These are phyloP conservation scores for Fistulifera pelliculosa DNA, from an alignment of 108 stramenopile genomes.

Conservation along the genomic window DNA sequence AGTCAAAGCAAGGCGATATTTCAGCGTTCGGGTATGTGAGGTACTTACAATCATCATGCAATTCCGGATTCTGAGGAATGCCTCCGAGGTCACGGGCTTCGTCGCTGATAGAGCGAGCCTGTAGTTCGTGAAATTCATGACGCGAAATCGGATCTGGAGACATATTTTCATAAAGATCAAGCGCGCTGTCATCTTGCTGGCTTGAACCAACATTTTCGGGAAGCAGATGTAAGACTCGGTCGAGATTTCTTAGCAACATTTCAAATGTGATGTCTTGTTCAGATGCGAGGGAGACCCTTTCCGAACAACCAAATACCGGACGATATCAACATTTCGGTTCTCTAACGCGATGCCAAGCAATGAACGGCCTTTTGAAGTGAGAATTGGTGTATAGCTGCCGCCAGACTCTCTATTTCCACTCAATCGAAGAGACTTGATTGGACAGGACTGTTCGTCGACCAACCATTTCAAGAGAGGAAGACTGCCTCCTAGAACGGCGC, in stretches of 20 bases:
- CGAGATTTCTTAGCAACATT: slow-evolving; percentile 24
- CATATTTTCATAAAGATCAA: neutral
- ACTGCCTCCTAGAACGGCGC: slow-evolving; percentile 46
- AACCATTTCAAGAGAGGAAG: slow-evolving; percentile 45
- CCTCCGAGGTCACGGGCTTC: neutral
- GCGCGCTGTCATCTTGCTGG: too few species aligned
- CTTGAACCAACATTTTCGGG: neutral
- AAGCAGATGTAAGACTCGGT: slow-evolving; percentile 19
- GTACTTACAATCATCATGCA: neutral
- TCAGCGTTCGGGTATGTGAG: neutral
- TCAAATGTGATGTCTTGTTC: slow-evolving; percentile 50
- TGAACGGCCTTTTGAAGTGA: slow-evolving; percentile 61
- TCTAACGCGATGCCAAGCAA: slow-evolving; percentile 60
- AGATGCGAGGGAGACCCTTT: slow-evolving; percentile 46
- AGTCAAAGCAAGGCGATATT: neutral
- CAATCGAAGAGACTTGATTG: slow-evolving; percentile 36
- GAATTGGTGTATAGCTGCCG: slow-evolving; percentile 35
- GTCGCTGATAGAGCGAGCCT: neutral
- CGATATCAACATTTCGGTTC: slow-evolving; percentile 45
- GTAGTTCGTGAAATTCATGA: neutral
- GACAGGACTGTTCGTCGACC: slow-evolving; percentile 58
- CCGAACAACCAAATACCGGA: slow-evolving; percentile 70
- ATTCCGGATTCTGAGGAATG: neutral
- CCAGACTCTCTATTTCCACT: slow-evolving; percentile 15
- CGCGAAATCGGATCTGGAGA: neutral